These are phyloP conservation scores for Fibroporia radiculosa DNA, from an alignment of 768 basidiomycete species.

Conservation along the genomic window DNA sequence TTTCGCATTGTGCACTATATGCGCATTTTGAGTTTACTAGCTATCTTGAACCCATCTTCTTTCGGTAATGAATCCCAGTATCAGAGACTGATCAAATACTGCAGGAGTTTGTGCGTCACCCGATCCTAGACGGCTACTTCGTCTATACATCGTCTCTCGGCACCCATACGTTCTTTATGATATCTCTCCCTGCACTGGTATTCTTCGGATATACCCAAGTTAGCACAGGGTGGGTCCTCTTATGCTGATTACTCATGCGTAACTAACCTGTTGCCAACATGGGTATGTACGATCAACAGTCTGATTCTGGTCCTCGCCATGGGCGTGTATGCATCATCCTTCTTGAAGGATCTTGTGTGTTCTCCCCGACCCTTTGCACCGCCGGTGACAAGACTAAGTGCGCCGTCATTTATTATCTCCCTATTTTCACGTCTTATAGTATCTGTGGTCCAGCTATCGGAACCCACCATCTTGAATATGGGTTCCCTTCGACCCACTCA, in stretches of 20 bases:
- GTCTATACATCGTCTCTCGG: slow-evolving; percentile 75
- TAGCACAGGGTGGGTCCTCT: slow-evolving; percentile 58
- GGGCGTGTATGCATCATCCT: slow-evolving; percentile 83
- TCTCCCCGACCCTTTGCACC: slow-evolving; percentile 87
- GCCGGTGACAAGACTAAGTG: slow-evolving; percentile 85
- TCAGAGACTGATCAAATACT: too few relatives aligned
- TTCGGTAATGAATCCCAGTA: too few relatives aligned
- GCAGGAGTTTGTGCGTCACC: slow-evolving; percentile 46
- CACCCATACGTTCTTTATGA: slow-evolving; percentile 93
- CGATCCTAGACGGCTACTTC: slow-evolving; percentile 75
- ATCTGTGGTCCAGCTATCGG: slow-evolving; percentile 50
- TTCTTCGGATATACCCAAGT: slow-evolving; percentile 78
- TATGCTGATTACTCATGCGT: not conserved
- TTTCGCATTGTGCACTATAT: too few relatives aligned
- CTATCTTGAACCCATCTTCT: too few relatives aligned
- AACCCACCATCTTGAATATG: slow-evolving; percentile 82
- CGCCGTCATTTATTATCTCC: not conserved
- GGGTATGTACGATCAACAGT: slow-evolving; percentile 29
- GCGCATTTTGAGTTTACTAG: too few relatives aligned
- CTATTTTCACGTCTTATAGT: not conserved
- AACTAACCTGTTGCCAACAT: slow-evolving; percentile 3
- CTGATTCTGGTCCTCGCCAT: slow-evolving; percentile 62
- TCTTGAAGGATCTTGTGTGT: slow-evolving; percentile 85
- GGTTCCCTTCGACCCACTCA: slow-evolving; percentile 93
- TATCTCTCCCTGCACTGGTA: slow-evolving; percentile 74